Evolutionary conservation across 1,284 basidiomycete species (phyloP).

Genomic region (Xanthoconium separans): DNA sequence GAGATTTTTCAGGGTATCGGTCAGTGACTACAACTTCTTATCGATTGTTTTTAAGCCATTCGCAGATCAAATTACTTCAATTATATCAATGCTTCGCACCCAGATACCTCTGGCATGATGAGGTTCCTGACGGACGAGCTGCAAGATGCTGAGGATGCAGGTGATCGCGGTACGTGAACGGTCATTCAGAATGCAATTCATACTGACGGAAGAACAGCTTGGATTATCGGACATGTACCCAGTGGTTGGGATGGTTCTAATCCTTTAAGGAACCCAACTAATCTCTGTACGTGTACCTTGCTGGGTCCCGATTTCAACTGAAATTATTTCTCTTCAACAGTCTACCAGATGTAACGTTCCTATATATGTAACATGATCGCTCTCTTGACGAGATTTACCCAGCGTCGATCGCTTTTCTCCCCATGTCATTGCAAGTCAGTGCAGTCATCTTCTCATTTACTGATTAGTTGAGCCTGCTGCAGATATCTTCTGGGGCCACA

Average conservation of each 20-base stretch:
- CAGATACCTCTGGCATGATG: conserved; percentile 74
- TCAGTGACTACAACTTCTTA: conserved; percentile 5
- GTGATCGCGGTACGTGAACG: conserved; percentile 54
- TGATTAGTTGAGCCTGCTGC: conserved; percentile 5
- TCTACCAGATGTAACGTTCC: conserved; percentile 66
- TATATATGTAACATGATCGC: not conserved
- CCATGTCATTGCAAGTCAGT: conserved; percentile 75
- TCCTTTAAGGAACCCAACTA: conserved; percentile 57
- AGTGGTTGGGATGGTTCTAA: conserved; percentile 77
- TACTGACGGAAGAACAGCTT: conserved; percentile 45
- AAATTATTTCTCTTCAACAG: conserved; percentile 32
- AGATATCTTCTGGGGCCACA: conserved; percentile 82
- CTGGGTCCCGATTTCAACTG: not conserved
- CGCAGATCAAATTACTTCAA: conserved; percentile 68
- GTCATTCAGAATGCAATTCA: not conserved
- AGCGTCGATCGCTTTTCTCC: conserved; percentile 80
- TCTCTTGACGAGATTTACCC: conserved; percentile 2
- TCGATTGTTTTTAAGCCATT: conserved; percentile 2
- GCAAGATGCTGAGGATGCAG: conserved; percentile 72
- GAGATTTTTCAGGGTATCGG: conserved; percentile 18
- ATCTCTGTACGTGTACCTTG: conserved; percentile 54
- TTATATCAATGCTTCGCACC: conserved; percentile 71
- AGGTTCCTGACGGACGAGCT: conserved; percentile 80
- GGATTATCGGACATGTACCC: conserved; percentile 79
- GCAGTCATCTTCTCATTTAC: not conserved